Conservation (phyloP, 2,329 filamentous ascomycete species). For the Fusarium siculi region DNA sequence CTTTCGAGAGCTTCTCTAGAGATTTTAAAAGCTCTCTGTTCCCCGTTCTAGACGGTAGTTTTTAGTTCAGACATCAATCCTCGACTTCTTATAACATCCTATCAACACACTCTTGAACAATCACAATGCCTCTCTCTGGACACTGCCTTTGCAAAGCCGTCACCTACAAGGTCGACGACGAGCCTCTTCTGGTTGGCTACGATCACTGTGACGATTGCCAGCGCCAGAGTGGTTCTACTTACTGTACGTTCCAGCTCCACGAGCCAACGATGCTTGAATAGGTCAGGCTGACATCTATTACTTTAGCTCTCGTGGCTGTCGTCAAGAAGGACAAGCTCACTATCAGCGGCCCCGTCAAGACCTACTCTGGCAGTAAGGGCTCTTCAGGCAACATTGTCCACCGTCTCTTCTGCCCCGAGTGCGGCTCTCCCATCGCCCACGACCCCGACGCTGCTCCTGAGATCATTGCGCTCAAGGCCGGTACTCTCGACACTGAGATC, state of each 20-base stretch:
- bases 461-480: slow-evolving; percentile 76
- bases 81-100: slow-evolving; percentile 12
- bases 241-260: slow-evolving; percentile 60
- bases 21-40: slow-evolving; percentile 12
- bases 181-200: slow-evolving; percentile 67
- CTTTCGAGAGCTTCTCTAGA: slow-evolving; percentile 37
- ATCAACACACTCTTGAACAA: neutral
- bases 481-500: slow-evolving; percentile 70
- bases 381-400: slow-evolving; percentile 71
- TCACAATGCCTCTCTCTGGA: slow-evolving; percentile 72
- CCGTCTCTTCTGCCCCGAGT: slow-evolving; percentile 76
- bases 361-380: slow-evolving; percentile 65
- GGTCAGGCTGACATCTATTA: slow-evolving; percentile 7
- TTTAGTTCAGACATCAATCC: neutral
- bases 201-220: slow-evolving; percentile 81
- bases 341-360: slow-evolving; percentile 73
- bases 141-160: slow-evolving; percentile 78
- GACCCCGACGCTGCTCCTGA: slow-evolving; percentile 76
- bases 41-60: neutral
- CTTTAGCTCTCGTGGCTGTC: slow-evolving; percentile 70
- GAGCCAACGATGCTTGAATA: neutral
- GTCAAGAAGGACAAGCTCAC: slow-evolving; percentile 74
- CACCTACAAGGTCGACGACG: slow-evolving; percentile 71
- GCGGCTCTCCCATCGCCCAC: slow-evolving; percentile 76
- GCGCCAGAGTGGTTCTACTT: slow-evolving; percentile 75